These are phyloP conservation scores for Stachybotrys elegans DNA, from an alignment of 2,329 filamentous ascomycete genomes.

Conservation along the genomic window DNA sequence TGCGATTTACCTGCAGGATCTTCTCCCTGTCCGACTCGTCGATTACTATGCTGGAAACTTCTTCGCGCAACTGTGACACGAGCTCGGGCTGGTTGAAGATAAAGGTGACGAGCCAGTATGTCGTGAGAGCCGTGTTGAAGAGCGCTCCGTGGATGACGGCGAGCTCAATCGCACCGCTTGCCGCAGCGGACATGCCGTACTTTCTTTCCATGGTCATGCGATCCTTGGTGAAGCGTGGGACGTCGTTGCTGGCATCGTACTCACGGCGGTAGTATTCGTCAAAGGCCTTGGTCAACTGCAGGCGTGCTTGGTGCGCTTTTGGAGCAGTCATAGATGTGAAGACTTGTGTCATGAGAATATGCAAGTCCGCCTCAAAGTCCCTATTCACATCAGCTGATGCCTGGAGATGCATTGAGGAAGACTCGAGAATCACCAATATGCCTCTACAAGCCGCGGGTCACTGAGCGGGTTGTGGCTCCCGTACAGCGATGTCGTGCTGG, in stretches of 20 bases:
- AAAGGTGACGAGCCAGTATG: not conserved
- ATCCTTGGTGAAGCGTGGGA: not conserved
- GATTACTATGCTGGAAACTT: not conserved
- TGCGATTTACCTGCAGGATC: not conserved
- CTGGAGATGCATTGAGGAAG: not conserved
- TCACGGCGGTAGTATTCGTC: not conserved
- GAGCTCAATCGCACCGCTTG: not conserved
- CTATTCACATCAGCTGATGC: not conserved
- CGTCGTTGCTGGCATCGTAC: not conserved
- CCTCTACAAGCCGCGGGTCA: not conserved
- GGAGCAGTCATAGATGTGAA: not conserved
- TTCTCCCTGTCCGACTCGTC: not conserved
- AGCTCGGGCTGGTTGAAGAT: not conserved
- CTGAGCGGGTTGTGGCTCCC: not conserved
- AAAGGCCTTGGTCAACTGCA: not conserved
- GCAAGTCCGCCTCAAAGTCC: not conserved
- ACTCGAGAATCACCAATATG: not conserved
- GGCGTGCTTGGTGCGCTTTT: not conserved
- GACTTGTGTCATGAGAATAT: not conserved
- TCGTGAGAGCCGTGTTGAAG: not conserved
- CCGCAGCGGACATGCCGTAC: not conserved
- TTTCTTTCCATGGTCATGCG: not conserved
- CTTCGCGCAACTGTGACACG: not conserved
- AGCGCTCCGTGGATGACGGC: not conserved
- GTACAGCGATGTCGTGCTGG: not conserved